Conservation (phyloP, 495 filamentous ascomycete species). For the Lasiosphaeria ovina region DNA sequence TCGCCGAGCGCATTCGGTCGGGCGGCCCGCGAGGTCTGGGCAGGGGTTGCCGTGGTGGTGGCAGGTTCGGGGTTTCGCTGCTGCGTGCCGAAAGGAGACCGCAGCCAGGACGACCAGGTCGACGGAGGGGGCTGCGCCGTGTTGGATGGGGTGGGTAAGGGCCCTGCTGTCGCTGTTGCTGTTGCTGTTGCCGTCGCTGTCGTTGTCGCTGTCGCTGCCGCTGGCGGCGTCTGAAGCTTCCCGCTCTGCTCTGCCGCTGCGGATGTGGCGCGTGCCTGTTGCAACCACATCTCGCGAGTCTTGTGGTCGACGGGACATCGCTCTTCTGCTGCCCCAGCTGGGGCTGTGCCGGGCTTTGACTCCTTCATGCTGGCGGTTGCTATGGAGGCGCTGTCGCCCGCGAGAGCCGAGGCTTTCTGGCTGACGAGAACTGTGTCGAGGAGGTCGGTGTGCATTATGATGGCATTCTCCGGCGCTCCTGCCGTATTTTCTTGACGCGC, state of each 20-base stretch:
- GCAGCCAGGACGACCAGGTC: conserved; percentile 6
- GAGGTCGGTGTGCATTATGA: conserved; percentile 34
- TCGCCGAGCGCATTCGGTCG: conserved; percentile 24
- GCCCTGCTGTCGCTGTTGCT: conserved; percentile 8
- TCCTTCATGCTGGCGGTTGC: conserved; percentile 6
- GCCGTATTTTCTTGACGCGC: neutral
- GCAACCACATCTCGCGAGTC: conserved; percentile 79
- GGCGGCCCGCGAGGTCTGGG: conserved; percentile 2
- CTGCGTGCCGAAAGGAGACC: neutral
- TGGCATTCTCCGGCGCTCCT: conserved; percentile 13
- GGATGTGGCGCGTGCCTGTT: conserved; percentile 37
- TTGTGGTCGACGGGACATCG: conserved; percentile 86
- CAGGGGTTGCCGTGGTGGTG: conserved; percentile 10
- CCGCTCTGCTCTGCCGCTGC: conserved; percentile 1
- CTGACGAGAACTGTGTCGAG: conserved; percentile 35
- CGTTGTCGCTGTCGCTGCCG: conserved; percentile 12
- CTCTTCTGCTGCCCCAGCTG: conserved; percentile 27
- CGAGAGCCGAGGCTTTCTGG: conserved; percentile 21
- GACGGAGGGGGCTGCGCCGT: neutral
- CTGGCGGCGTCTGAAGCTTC: neutral
- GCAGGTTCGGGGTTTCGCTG: neutral
- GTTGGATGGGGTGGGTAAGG: neutral
- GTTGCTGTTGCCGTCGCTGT: conserved; percentile 20
- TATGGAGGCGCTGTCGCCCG: neutral
- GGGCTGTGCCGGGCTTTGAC: neutral